Conservation (phyloP, 768 basidiomycete genomes). For the Dentipellis fragilis region DNA sequence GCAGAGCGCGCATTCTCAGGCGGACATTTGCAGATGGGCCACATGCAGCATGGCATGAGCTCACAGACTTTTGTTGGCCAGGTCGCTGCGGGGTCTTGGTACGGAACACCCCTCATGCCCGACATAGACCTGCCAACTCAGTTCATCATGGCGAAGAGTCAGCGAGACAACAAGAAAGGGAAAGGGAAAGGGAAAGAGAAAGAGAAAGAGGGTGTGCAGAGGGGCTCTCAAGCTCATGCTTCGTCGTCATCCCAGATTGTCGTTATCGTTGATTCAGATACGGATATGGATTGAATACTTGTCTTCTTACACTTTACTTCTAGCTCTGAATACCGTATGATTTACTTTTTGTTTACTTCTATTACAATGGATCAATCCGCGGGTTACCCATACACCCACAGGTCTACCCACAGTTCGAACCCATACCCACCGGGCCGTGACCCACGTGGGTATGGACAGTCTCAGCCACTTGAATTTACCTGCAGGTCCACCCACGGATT, state of each 20-base stretch:
- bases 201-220: too few relatives aligned
- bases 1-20: conserved; percentile 27
- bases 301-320: background rate
- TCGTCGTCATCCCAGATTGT: background rate
- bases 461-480: background rate
- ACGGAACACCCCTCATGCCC: conserved; percentile 21
- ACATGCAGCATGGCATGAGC: conserved; percentile 24
- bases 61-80: conserved; percentile 26
- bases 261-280: background rate
- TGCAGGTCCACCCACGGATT: background rate
- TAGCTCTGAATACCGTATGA: background rate
- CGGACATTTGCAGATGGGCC: conserved; percentile 22
- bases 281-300: background rate
- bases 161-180: background rate
- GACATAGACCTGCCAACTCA: background rate
- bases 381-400: background rate
- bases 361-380: background rate
- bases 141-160: background rate
- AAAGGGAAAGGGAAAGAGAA: background rate
- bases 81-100: conserved; percentile 12
- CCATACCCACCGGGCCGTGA: background rate
- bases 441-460: background rate
- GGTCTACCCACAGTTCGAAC: background rate
- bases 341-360: too few relatives aligned
- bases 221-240: background rate